Conservation (phyloP, 106 monocot species). For the Acorus calamus region DNA sequence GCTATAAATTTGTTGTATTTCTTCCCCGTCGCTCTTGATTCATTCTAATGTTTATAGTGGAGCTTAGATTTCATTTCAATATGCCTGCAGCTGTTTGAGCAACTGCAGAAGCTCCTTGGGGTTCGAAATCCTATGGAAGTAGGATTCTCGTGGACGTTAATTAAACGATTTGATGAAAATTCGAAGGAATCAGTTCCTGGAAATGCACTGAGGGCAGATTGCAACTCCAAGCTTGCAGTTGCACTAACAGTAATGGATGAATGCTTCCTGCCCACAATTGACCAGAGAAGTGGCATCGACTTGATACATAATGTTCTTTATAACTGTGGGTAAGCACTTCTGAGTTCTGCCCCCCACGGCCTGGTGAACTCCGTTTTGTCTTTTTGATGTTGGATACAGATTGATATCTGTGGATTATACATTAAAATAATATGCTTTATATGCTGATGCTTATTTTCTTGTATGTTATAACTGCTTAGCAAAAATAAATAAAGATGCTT, state of each 20-base stretch:
- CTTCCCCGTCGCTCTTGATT: too few relatives aligned
- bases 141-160: slow-evolving; percentile 72
- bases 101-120: slow-evolving; percentile 54
- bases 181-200: slow-evolving; percentile 7
- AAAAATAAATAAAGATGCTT: too few relatives aligned
- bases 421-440: too few relatives aligned
- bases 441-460: too few relatives aligned
- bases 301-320: slow-evolving; percentile 76
- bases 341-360: too few relatives aligned
- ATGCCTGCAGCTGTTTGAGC: slow-evolving; percentile 39
- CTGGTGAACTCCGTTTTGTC: neutral
- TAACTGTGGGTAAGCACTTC: slow-evolving; percentile 56
- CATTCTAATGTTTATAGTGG: too few relatives aligned
- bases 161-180: slow-evolving; percentile 46
- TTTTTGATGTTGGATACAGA: neutral
- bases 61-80: too few relatives aligned
- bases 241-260: slow-evolving; percentile 76
- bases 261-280: slow-evolving; percentile 75
- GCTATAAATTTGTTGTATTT: too few relatives aligned
- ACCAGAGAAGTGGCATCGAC: slow-evolving; percentile 77
- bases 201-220: slow-evolving; percentile 32
- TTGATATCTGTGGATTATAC: too few relatives aligned
- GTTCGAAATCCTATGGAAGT: slow-evolving; percentile 55
- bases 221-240: slow-evolving; percentile 81
- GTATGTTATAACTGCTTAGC: too few relatives aligned